Evolutionary conservation across 2,329 filamentous ascomycete genomes (phyloP).

Genomic region (Zymoseptoria tritici): DNA sequence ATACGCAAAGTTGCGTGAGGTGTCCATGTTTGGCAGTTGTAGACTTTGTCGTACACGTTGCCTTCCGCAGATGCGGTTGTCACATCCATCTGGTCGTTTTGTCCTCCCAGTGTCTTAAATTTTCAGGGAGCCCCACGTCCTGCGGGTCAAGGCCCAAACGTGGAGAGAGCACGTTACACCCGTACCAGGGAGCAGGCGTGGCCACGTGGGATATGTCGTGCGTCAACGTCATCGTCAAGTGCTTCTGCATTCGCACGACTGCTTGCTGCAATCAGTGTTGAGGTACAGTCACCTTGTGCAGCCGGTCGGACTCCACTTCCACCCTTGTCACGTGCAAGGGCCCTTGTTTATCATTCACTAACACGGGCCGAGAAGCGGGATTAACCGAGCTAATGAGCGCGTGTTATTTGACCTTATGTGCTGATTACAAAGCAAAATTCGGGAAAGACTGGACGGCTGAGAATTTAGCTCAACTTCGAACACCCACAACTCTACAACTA

Average conservation of each 20-base stretch:
- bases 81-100: no score
- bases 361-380: no score
- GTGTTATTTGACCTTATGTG: no score
- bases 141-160: not conserved
- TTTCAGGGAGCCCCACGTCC: not conserved
- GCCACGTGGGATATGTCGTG: not conserved
- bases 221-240: not conserved
- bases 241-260: not conserved
- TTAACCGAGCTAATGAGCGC: no score
- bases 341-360: no score
- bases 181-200: not conserved
- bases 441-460: no score
- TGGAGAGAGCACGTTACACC: not conserved
- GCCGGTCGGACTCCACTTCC: no score
- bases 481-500: no score
- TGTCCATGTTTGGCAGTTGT: not conserved
- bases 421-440: no score
- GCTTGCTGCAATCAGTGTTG: not conserved
- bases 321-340: no score
- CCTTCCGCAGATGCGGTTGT: not conserved
- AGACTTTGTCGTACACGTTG: not conserved
- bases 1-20: not conserved
- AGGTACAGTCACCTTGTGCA: no score
- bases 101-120: not conserved
- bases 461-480: no score